Base-by-base conservation (phyloP, 2,329 filamentous ascomycete species). In the Diaporthe eres region DNA sequence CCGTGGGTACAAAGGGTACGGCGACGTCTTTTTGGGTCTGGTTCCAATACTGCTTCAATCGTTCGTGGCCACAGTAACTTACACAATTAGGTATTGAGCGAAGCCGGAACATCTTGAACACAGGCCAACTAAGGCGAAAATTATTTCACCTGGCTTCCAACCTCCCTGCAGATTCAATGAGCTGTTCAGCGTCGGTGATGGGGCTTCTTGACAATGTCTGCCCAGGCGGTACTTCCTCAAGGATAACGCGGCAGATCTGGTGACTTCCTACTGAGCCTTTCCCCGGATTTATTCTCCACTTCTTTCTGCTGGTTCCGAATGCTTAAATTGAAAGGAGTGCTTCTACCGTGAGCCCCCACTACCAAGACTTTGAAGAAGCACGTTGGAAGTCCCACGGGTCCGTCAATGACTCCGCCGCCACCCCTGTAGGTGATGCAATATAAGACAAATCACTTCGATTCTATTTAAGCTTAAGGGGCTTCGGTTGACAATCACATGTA, bases 221-320 rank as follows among this genome's bases (percentile, higher is more conserved):
- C 10, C 10, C n/a, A 8, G n/a, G 15, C 25, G 25, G 25, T 12
- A 15, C 19, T 12, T 12, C 28, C 28, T 28, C 15, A 13, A 3
- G 19, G 31, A 39, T 25, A 25, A 6, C 28, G 22, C 44, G 10
- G 31, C 31, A 51, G 9, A 25, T 6, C 5, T 68, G 22, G 19
- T 22, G 31, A 25, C 10, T 37, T 15, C 44, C 44, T 19, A 25
- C 5, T 15, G 19, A 53, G 17, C 47, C 7, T 37, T 31, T 49
- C 63, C 63, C 37, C 19, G 10, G 31, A 37, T 37, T 37, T 37
- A n/a, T 67, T 49, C 61, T 34, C 63, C 63, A 67, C 44, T 67
- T 51, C 19, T 6, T 67, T 67, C 63, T 51, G 19, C 17, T 47
- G 5, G 44, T 68, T 37, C 44, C 31, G 42, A 68, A 51, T 68